These are phyloP conservation scores for Pestalotiopsis sp. DNA, from an alignment of 2,329 filamentous ascomycete species.

Conservation along the genomic window DNA sequence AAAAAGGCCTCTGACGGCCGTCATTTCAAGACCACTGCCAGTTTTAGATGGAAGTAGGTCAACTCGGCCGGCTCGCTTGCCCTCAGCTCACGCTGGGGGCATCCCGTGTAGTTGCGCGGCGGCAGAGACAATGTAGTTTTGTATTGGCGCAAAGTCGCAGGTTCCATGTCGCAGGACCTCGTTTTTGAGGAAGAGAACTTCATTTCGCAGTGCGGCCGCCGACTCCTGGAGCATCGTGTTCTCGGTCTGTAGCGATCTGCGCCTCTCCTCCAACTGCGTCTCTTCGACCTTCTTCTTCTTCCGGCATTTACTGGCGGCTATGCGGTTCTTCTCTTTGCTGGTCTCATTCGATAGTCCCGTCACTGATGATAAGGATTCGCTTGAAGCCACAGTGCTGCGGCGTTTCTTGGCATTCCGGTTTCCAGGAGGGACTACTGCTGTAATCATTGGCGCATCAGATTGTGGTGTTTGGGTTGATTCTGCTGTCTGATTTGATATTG, in stretches of 20 bases:
- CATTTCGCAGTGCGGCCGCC: not conserved
- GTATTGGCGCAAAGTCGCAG: slow-evolving; percentile 12
- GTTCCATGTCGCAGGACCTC: slow-evolving; percentile 8
- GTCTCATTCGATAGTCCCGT: not conserved
- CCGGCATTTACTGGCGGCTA: slow-evolving; percentile 13
- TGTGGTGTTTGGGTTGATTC: not conserved
- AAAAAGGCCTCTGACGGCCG: too few relatives aligned
- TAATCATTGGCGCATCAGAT: not conserved
- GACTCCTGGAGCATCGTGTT: not conserved
- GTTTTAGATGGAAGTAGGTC: too few relatives aligned
- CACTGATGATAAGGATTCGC: not conserved
- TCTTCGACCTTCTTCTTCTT: slow-evolving; percentile 14
- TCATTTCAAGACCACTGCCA: too few relatives aligned
- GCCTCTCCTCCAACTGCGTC: not conserved
- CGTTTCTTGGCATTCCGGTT: not conserved
- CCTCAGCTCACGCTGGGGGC: not conserved
- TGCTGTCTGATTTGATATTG: not conserved
- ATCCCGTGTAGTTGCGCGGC: not conserved
- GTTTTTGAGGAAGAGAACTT: slow-evolving; percentile 9
- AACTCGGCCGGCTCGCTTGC: too few relatives aligned
- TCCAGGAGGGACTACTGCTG: not conserved
- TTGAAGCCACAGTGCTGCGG: not conserved
- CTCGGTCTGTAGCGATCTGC: not conserved
- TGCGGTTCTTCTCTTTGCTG: slow-evolving; percentile 12
- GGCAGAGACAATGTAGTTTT: slow-evolving; percentile 8